A percentile compares a stretch with the other conserved stretches of the same genome.
Conservation (phyloP, 2,329 filamentous ascomycete genomes). For the Fusarium setosum region DNA sequence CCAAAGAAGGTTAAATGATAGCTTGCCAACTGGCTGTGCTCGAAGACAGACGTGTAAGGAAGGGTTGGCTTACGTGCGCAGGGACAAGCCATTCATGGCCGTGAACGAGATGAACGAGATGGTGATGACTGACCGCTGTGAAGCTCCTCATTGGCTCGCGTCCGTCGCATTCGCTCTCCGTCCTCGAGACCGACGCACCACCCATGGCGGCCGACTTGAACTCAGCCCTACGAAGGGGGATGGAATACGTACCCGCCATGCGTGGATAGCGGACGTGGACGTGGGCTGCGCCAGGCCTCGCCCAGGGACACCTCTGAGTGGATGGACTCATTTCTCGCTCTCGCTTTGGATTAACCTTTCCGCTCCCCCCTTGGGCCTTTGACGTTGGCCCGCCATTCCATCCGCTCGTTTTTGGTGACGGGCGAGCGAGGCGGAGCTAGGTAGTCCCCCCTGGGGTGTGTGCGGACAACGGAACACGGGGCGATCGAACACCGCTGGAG, state of each 20-base stretch:
- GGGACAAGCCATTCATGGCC: constrained; percentile 15
- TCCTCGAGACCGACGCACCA: constrained; percentile 12
- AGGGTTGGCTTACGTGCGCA: constrained; percentile 22
- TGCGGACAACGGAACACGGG: constrained; percentile 28
- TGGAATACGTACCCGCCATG: constrained; percentile 11
- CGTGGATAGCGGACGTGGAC: constrained; percentile 19
- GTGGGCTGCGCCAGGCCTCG: constrained; percentile 4
- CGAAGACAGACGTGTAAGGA: constrained; percentile 2
- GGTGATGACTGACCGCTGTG: constrained; percentile 16
- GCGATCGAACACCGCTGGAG: constrained; percentile 11
- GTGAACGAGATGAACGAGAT: constrained; percentile 2
- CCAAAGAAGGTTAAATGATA: constrained; percentile 6
- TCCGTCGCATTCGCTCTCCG: constrained; percentile 21
- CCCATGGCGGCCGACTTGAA: constrained; percentile 25
- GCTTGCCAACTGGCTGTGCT: neutral
- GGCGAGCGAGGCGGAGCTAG: constrained; percentile 29
- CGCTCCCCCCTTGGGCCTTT: neutral
- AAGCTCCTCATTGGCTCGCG: constrained; percentile 24
- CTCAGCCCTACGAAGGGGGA: constrained; percentile 36
- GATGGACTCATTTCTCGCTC: constrained; percentile 6
- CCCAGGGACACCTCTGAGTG: constrained; percentile 15
- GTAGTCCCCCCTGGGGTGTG: neutral
- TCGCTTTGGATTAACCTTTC: constrained; percentile 20
- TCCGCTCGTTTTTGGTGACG: constrained; percentile 11
- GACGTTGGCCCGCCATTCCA: constrained; percentile 16